Conservation (phyloP, 768 basidiomycete species). For the Tylopilus intermedius region DNA sequence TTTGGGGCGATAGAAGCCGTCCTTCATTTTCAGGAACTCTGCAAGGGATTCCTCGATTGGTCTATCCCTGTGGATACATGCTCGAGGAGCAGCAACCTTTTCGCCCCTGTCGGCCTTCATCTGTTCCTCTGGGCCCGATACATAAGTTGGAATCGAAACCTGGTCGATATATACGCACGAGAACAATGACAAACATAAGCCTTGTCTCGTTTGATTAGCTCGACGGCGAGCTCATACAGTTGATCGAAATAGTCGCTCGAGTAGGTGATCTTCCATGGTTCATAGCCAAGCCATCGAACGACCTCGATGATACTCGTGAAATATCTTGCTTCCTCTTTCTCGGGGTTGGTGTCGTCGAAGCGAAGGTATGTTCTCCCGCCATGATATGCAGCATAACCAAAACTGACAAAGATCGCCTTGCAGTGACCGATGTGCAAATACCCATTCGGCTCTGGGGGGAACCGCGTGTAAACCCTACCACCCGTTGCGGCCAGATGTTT, state of each 20-base stretch:
- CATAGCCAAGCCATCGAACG: conserved; percentile 93
- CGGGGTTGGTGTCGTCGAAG: conserved; percentile 98
- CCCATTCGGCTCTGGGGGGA: conserved; percentile 98
- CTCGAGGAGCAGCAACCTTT: conserved; percentile 71
- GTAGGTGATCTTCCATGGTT: conserved; percentile 99
- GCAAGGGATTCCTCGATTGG: conserved; percentile 81
- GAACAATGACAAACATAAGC: conserved; percentile 96
- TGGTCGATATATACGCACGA: conserved; percentile 50
- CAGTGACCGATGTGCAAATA: conserved; percentile 95
- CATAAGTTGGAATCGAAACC: conserved; percentile 3
- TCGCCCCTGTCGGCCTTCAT: conserved; percentile 86
- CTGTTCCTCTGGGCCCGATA: conserved; percentile 66
- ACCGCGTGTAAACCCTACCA: conserved; percentile 88
- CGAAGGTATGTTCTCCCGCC: conserved; percentile 91
- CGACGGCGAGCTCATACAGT: conserved; percentile 80
- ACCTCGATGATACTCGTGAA: conserved; percentile 96
- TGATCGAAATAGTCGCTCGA: conserved; percentile 94
- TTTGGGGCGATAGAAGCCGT: conserved; percentile 85
- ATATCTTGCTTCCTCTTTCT: conserved; percentile 93
- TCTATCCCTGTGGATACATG: conserved; percentile 82
- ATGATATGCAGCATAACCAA: conserved; percentile 95
- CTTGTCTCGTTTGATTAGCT: conserved; percentile 84
- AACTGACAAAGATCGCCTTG: conserved; percentile 97
- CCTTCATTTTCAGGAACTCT: conserved; percentile 91
- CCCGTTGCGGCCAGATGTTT: conserved; percentile 76